Base-by-base conservation (phyloP, 1,284 basidiomycete genomes). In the Omphalotus olearius region DNA sequence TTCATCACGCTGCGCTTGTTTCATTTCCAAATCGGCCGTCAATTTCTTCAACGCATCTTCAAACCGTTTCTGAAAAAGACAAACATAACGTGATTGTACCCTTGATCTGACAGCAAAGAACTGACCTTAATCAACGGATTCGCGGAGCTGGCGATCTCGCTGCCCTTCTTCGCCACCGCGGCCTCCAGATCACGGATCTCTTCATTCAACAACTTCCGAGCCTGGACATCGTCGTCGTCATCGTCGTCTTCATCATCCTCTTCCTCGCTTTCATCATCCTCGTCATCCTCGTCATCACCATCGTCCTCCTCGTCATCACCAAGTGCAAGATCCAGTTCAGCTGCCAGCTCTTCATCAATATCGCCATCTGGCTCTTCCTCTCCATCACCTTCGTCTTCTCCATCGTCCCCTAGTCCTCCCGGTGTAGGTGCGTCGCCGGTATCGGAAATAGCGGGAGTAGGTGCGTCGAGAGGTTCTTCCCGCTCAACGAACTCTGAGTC, bases 1-100 rank as follows among this genome's bases (percentile, higher is more conserved):
- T 59, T 88, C 86, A 56, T 90, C 88, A 46, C 85, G 75, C 65
- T 91, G 90, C 0, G 80, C 78, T n/a, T 83, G 71, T 66, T 95
- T 96, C 74, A 87, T 85, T 57, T 93, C 91, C 45, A 96, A 71
- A 64, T 97, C 93, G 35, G 84, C 82, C 40, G 87, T 82, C 50
- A 97, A 74, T 66, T 94, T 95, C 71, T 85, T 88, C 60, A 96
- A 72, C 3, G 91, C 88, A 65, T 96, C 93, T 66, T 96, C 92
- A 70, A 96, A 96, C 33, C 94, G 92, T 80, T 90, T 90, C 88
- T 94, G 59, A 23, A 52, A 17, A 17, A 49, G 5, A 56, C 26
- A 56, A n/a, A 53, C 23, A 55, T 40, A 23, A 18, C 16, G 40
- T 42, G 14, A 13, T 42, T 14, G 16, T 52, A 40, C 47, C n/a